These are phyloP conservation scores for Phytophthora sp. DNA, from an alignment of 352 stramenopile genomes.

Conservation along the genomic window DNA sequence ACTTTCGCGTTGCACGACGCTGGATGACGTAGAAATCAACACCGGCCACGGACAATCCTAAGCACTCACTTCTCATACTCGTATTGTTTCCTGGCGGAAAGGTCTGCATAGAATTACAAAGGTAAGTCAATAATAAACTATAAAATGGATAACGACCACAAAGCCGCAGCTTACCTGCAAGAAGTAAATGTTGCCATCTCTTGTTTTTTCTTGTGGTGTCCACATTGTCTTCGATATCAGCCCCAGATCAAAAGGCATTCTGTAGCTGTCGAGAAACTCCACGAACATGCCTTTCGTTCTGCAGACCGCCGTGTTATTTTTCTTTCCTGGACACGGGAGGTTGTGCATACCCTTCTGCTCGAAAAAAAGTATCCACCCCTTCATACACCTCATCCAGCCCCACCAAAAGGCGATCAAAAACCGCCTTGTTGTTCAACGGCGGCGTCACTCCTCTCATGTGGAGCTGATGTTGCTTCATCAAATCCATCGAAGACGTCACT, in stretches of 20 bases:
- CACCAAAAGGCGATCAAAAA: constrained; percentile 19
- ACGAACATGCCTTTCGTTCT: constrained; percentile 4
- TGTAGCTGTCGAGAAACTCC: constrained; percentile 29
- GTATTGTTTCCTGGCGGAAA: constrained; percentile 18
- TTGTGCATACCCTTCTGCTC: constrained; percentile 3
- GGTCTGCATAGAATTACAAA: neutral
- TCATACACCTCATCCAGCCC: constrained; percentile 16
- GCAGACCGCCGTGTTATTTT: constrained; percentile 2
- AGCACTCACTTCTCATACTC: constrained; percentile 15
- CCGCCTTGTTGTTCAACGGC: constrained; percentile 18
- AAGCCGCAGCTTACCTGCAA: constrained; percentile 26
- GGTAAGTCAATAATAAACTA: neutral
- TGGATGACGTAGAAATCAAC: constrained; percentile 7
- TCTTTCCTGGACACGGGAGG: constrained; percentile 16
- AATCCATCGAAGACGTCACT: constrained; percentile 13
- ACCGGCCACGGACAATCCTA: constrained; percentile 5
- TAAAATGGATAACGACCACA: too few relatives aligned
- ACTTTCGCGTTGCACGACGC: constrained; percentile 18
- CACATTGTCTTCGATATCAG: constrained; percentile 22
- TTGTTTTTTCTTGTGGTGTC: neutral
- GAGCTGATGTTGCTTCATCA: constrained; percentile 9
- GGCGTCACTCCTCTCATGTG: constrained; percentile 19
- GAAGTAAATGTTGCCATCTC: neutral
- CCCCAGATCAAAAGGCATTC: constrained; percentile 15
- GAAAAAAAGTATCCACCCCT: constrained; percentile 16